Evolutionary conservation across 192 early-diverging fungal species (phyloP).

Genomic region (Allomyces javanicus): DNA sequence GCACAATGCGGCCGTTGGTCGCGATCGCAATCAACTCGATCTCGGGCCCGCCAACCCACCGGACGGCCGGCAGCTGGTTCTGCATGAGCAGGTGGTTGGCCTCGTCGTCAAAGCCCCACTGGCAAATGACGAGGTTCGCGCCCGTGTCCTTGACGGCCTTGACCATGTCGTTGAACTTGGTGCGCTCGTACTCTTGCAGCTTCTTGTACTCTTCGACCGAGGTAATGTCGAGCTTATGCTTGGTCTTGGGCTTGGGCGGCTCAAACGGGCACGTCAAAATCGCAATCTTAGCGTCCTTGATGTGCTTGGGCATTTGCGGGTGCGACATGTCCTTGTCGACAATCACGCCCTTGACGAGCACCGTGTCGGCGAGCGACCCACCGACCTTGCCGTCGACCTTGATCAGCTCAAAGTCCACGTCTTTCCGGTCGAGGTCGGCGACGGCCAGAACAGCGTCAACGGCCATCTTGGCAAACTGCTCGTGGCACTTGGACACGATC

Average conservation of each 20-base stretch:
- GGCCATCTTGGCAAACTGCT: constrained; percentile 93
- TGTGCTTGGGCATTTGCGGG: constrained; percentile 97
- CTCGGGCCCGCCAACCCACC: constrained; percentile 99
- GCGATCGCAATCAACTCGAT: constrained; percentile 99
- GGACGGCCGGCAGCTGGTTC: constrained; percentile 87
- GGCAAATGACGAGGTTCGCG: constrained; percentile 95
- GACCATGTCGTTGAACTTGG: constrained; percentile 96
- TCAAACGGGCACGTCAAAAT: constrained; percentile 99
- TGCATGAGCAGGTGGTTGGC: constrained; percentile 98
- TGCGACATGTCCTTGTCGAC: constrained; percentile 99
- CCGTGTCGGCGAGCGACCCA: constrained; percentile 81
- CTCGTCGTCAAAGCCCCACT: constrained; percentile 99
- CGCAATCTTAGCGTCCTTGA: constrained; percentile 87
- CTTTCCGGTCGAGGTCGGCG: constrained; percentile 94
- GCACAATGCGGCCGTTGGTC: constrained; percentile 98
- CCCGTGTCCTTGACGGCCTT: constrained; percentile 91
- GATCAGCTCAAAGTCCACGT: constrained; percentile 99
- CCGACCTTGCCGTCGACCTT: constrained; percentile 98
- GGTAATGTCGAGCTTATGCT: constrained; percentile 98
- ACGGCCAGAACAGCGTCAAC: constrained; percentile 95
- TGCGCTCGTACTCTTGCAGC: constrained; percentile 83
- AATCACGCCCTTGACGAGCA: constrained; percentile 91
- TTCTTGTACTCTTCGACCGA: constrained; percentile 97
- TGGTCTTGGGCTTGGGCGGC: constrained; percentile 99
- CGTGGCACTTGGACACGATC: constrained; percentile 97